Evolutionary conservation across 345 rosid genomes (phyloP), one percentile per base, ranked within the genome.

Genomic region (Noccaea bulbosa): DNA sequence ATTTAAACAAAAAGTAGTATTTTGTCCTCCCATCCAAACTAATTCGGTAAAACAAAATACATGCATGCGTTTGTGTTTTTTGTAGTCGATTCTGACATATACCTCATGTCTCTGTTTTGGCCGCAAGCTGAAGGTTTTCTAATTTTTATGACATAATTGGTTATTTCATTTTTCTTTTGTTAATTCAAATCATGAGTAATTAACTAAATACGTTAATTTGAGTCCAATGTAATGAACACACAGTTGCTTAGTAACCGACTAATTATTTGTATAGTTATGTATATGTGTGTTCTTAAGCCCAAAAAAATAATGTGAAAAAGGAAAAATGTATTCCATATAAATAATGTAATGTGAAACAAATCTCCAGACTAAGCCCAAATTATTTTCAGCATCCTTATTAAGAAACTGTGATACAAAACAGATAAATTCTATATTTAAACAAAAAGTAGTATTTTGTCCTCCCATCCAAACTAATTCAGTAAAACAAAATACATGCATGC

Each of bases 361-460:
- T 27, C 30, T 27, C 30, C 30, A 27, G 30, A 27, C 30, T 27
- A 27, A 27, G 30, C 30, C 30, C 30, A 27, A 3, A 27, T 27
- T 3, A 27, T 27, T 27, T 27, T 27, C 30, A 27, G 4, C 30
- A 27, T 27, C 30, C 30, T 27, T 27, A 27, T 3, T 27, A 27
- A 27, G 30, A 27, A 27, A 27, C 30, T 27, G 30, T 27, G 30
- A 0, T 27, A 67, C 32, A 45, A 35, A 45, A n/a, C 5, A 46
- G 38, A 27, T 27, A 27, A 27, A 27, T 27, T 4, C 30, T 27
- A 24, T 56, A 35, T 46, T 12, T 14, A 24, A 17, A 48, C 10
- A 15, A 48, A 70, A 70, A 68, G 74, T 50, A 50, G 67, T 11
- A 40, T 50, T 50, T 60, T 70, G 74, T 60, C 67, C 24, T 58